These are phyloP conservation scores for Leccinum longicurvipes DNA, from an alignment of 768 basidiomycete genomes.

Conservation along the genomic window DNA sequence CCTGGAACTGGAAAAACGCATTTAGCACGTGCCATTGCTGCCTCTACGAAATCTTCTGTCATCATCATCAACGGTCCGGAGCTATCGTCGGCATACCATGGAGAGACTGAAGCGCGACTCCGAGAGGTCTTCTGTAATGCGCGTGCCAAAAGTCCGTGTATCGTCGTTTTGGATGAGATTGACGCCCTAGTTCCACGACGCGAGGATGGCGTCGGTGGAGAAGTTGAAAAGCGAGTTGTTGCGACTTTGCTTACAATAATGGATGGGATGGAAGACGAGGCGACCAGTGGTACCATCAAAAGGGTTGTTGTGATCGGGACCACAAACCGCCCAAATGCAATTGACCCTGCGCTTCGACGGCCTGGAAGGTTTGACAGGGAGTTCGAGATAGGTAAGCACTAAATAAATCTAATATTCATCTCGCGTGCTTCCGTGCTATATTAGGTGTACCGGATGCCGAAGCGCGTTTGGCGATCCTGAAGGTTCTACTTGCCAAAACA, in stretches of 20 bases:
- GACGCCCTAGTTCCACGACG: conserved; percentile 91
- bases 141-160: conserved; percentile 76
- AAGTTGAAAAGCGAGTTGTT: conserved; percentile 95
- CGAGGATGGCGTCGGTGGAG: conserved; percentile 87
- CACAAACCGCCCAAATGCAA: conserved; percentile 92
- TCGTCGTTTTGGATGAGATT: conserved; percentile 93
- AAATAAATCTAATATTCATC: conserved; percentile 1
- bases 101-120: conserved; percentile 90
- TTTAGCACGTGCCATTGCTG: conserved; percentile 89
- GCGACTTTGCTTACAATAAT: conserved; percentile 92
- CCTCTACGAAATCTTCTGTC: conserved; percentile 82
- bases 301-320: conserved; percentile 94
- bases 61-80: conserved; percentile 95
- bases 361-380: conserved; percentile 94
- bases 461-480: conserved; percentile 81
- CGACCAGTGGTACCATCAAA: conserved; percentile 36
- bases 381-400: conserved; percentile 79
- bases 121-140: conserved; percentile 90
- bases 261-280: conserved; percentile 75
- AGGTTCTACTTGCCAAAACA: conserved; percentile 77
- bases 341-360: conserved; percentile 86
- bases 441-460: conserved; percentile 85
- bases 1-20: conserved; percentile 99
- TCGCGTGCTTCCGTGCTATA: not conserved
- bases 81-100: conserved; percentile 92